These are phyloP conservation scores for Sugiyamaella mastotermitis DNA, from an alignment of 805 yeast genomes.

Conservation along the genomic window DNA sequence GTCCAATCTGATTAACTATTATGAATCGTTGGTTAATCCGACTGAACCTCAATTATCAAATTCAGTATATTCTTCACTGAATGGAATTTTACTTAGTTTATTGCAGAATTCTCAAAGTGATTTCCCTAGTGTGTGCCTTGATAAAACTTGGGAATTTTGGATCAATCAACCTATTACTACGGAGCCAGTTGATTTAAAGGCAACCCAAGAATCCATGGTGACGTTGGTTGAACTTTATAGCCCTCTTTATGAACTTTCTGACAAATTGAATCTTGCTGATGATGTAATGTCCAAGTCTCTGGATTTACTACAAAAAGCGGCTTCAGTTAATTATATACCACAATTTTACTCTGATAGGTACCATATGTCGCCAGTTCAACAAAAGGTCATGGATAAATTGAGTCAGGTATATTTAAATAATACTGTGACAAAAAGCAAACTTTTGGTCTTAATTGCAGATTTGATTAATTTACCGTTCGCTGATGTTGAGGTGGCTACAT, in stretches of 20 bases:
- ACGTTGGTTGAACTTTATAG: conserved; percentile 51
- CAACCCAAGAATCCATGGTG: conserved; percentile 49
- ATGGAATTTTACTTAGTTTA: conserved; percentile 36
- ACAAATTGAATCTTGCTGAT: conserved; percentile 26
- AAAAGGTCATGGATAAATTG: conserved; percentile 48
- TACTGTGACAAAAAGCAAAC: too few species aligned
- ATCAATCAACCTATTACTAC: conserved; percentile 34
- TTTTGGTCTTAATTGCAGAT: neutral
- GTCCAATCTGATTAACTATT: conserved; percentile 49
- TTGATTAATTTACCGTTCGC: neutral
- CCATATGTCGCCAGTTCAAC: conserved; percentile 60
- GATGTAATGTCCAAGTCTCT: conserved; percentile 44
- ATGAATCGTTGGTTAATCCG: conserved; percentile 35
- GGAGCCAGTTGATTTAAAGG: conserved; percentile 33
- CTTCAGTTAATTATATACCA: conserved; percentile 69
- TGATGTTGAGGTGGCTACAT: neutral
- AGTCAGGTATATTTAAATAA: too few species aligned
- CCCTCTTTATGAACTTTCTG: conserved; percentile 37
- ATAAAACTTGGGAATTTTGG: conserved; percentile 35
- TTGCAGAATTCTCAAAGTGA: conserved; percentile 19
- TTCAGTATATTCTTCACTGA: conserved; percentile 49
- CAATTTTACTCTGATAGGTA: conserved; percentile 47
- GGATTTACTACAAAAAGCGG: conserved; percentile 54
- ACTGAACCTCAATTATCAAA: conserved; percentile 49
- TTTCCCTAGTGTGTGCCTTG: conserved; percentile 13